A percentile compares a stretch with the other conserved stretches of the same genome.
Conservation (phyloP, 805 yeast genomes). For the Schwanniomyces polymorphus region DNA sequence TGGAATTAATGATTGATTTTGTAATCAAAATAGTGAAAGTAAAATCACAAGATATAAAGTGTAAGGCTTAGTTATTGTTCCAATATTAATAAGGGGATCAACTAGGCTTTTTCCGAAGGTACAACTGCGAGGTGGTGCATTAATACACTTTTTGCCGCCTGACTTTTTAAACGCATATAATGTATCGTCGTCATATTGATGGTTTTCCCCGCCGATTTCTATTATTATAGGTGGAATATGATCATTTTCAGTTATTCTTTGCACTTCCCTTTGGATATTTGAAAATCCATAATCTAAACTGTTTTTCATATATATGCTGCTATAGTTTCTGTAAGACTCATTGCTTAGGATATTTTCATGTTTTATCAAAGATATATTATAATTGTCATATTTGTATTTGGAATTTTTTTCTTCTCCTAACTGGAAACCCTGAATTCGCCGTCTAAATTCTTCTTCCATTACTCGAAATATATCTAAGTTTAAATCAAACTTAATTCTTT, state of each 20-base stretch:
- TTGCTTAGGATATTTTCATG: not conserved
- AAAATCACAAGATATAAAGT: not conserved
- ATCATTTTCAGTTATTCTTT: conserved; percentile 22
- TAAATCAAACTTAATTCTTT: not conserved
- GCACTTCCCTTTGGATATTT: conserved; percentile 36
- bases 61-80: not conserved
- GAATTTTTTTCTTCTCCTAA: no score
- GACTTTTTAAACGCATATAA: not conserved
- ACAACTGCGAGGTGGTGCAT: not conserved
- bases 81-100: not conserved
- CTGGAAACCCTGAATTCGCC: not conserved
- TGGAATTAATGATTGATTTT: conserved; percentile 4
- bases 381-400: not conserved
- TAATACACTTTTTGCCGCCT: not conserved
- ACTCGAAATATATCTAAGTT: not conserved
- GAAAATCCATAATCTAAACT: conserved; percentile 36
- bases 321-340: conserved; percentile 23
- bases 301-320: conserved; percentile 20
- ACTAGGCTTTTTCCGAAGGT: not conserved
- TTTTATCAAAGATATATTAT: not conserved
- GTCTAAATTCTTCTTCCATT: not conserved
- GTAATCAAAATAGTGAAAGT: not conserved
- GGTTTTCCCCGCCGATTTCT: conserved; percentile 30
- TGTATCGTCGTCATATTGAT: not conserved
- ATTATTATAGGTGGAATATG: conserved; percentile 14